A percentile compares a stretch with the other conserved stretches of the same genome.
Conservation (phyloP, 306 rosid genomes). For the Prunus davidiana region DNA sequence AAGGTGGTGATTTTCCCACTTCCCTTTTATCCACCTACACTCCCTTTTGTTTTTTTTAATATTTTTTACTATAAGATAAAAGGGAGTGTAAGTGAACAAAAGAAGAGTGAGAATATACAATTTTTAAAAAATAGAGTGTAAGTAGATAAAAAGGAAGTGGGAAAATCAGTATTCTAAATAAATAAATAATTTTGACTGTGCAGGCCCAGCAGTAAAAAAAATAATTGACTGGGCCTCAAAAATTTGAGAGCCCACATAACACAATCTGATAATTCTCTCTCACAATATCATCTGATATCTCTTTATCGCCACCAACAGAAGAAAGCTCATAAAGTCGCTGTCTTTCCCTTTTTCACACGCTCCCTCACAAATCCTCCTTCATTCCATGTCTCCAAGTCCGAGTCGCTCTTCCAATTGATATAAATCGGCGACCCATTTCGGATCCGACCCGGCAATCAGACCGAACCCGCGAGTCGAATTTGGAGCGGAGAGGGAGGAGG, state of each 20-base stretch:
- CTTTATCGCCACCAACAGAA: neutral
- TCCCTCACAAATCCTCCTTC: neutral
- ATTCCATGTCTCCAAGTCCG: constrained; percentile 8
- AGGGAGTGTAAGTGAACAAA: no score
- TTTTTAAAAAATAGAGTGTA: no score
- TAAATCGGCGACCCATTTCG: constrained; percentile 8
- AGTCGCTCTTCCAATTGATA: neutral
- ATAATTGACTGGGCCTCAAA: neutral
- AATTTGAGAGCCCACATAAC: neutral
- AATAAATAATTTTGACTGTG: no score
- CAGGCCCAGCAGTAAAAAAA: neutral
- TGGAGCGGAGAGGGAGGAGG: neutral
- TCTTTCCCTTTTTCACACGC: neutral
- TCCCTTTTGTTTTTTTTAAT: no score
- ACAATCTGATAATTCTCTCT: no score
- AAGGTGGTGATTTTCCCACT: no score
- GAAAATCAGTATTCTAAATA: neutral
- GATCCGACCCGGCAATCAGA: constrained; percentile 9
- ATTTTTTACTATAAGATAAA: no score
- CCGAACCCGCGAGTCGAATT: neutral
- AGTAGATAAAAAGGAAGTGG: no score
- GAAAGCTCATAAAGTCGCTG: neutral
- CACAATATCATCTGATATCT: neutral
- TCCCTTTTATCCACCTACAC: no score
- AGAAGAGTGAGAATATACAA: no score